Percentiles rank a stretch among this genome's conserved stretches.
Evolutionary conservation across 768 basidiomycete genomes (phyloP).

Genomic region (Hirschioporus abietinus): DNA sequence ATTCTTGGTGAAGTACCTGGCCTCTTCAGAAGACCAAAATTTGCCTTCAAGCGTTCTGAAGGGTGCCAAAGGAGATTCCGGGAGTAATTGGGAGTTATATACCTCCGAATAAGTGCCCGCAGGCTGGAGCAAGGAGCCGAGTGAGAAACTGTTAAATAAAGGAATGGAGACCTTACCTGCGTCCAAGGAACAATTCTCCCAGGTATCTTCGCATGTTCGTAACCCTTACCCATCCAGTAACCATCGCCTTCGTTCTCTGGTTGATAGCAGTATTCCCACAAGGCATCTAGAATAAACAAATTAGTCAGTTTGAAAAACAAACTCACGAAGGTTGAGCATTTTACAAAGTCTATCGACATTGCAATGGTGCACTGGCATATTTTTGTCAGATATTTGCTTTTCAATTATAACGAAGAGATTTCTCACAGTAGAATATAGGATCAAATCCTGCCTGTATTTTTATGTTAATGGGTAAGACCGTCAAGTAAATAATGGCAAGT

Average conservation of each 20-base stretch:
- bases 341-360: slow-evolving; percentile 45
- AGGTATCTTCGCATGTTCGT: not conserved
- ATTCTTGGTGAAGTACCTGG: slow-evolving; percentile 18
- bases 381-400: too few relatives aligned
- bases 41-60: slow-evolving; percentile 21
- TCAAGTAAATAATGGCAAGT: not conserved
- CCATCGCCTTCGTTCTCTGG: not conserved
- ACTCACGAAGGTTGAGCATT: too few relatives aligned
- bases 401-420: too few relatives aligned
- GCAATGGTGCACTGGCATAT: slow-evolving; percentile 38
- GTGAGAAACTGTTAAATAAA: not conserved
- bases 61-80: slow-evolving; percentile 17
- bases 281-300: slow-evolving; percentile 19
- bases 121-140: slow-evolving; percentile 10
- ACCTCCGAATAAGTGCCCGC: slow-evolving; percentile 19
- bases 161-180: not conserved
- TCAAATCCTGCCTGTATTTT: not conserved
- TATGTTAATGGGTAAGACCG: not conserved
- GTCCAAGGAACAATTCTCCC: slow-evolving; percentile 17
- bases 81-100: slow-evolving; percentile 19
- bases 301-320: too few relatives aligned
- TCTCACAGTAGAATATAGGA: not conserved
- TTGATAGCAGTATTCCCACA: slow-evolving; percentile 27
- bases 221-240: slow-evolving; percentile 25
- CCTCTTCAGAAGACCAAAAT: slow-evolving; percentile 22